Base-by-base conservation (phyloP, 345 rosid genomes). In the Litchi chinensis region DNA sequence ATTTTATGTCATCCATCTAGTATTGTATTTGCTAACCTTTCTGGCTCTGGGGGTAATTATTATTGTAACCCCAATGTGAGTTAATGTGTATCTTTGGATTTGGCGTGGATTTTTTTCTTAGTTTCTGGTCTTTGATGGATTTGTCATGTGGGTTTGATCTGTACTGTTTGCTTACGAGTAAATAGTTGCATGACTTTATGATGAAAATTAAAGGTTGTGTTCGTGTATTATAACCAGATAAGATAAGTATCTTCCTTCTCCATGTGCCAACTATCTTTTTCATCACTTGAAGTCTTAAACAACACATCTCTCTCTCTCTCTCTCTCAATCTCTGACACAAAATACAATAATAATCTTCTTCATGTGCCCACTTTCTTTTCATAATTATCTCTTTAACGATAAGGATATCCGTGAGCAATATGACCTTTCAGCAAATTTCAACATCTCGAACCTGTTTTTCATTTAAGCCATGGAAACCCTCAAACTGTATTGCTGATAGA, bases 201-300 rank as follows among this genome's bases (percentile, higher is more conserved):
- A 54, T 37, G 41, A 54, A 37, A 71, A 32, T 32, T 32, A 32
- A 19, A 22, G 12, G 24, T 0, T 81, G 62, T 54, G 57, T 52
- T 52, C 0, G 15, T 52, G 18, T 15, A 52, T 52, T 52, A 52
- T 37, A 6, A 41, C 59, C 57, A 65, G 46, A 41, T 40, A 74
- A 65, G 79, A 62, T 21, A 54, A 76, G 81, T 43, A 68, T 78
- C 85, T 64, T 69, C 39, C 24, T n/a, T 18, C 63, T 24, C 77
- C 87, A 84, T 81, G 87, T 76, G 87, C 82, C 76, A 54, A 57
- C 79, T 59, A 8, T 79, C 78, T 12, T 52, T 83, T 75, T 76
- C 75, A 65, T 3, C 7, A 50, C 10, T 44, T 68, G 28, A 24
- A 68, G 72, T 50, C 60, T 70, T 70, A 2, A 57, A 57, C 24